These are phyloP conservation scores for Zymoseptoria passerinii DNA, from an alignment of 2,329 filamentous ascomycete species.

Conservation along the genomic window DNA sequence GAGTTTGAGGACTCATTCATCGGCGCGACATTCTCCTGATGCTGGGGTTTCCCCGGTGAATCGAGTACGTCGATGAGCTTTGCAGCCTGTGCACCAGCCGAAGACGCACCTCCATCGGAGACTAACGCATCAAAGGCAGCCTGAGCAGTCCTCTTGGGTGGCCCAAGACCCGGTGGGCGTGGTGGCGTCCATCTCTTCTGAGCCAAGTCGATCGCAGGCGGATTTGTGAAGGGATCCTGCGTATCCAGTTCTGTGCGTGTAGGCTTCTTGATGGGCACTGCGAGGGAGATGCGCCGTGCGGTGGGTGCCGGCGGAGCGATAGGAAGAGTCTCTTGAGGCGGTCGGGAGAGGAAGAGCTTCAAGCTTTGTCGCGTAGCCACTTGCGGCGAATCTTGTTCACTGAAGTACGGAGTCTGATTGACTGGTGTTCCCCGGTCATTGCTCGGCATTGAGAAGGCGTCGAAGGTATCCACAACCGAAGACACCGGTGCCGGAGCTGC, in stretches of 20 bases:
- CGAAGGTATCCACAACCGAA: neutral
- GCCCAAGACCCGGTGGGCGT: neutral
- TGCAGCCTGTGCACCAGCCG: neutral
- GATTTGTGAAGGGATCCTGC: neutral
- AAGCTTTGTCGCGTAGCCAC: neutral
- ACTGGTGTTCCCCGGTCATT: neutral
- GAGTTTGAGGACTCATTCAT: neutral
- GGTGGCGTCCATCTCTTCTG: neutral
- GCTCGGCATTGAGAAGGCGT: neutral
- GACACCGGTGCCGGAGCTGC: neutral
- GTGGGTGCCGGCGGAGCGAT: neutral
- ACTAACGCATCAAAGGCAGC: constrained; percentile 4
- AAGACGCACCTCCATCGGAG: neutral
- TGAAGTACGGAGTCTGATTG: neutral
- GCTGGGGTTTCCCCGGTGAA: neutral
- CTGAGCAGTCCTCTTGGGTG: neutral
- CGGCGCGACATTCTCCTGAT: neutral
- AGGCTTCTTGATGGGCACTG: neutral
- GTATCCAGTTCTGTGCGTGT: neutral
- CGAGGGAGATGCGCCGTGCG: neutral
- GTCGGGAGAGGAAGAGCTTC: neutral
- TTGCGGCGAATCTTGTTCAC: neutral
- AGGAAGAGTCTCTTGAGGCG: neutral
- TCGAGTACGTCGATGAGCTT: neutral
- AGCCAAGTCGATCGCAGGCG: neutral